These are phyloP conservation scores for Albizia julibrissin DNA, from an alignment of 306 rosid genomes.

Conservation along the genomic window DNA sequence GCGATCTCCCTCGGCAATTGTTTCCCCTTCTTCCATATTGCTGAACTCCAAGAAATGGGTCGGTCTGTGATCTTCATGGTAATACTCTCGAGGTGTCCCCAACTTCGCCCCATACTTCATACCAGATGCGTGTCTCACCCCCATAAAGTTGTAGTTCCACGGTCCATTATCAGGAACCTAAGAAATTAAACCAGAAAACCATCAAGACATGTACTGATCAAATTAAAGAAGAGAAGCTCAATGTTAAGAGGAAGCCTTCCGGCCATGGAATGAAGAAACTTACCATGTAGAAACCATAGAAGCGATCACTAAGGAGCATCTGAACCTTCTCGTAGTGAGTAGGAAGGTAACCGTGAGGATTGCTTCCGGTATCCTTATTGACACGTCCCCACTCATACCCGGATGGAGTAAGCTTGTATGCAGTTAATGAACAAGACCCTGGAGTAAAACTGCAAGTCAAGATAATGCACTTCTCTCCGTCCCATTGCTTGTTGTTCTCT, in stretches of 20 bases:
- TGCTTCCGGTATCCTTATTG: constrained; percentile 95
- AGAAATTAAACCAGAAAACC: constrained; percentile 17
- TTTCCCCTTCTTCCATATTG: constrained; percentile 91
- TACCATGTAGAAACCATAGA: constrained; percentile 99
- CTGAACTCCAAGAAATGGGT: constrained; percentile 96
- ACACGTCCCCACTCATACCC: constrained; percentile 99
- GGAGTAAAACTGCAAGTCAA: constrained; percentile 99
- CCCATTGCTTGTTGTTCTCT: constrained; percentile 99
- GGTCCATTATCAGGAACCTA: constrained; percentile 96
- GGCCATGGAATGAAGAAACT: background rate
- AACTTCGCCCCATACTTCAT: constrained; percentile 94
- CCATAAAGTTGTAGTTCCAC: constrained; percentile 99
- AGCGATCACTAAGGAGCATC: constrained; percentile 99
- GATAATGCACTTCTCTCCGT: constrained; percentile 89
- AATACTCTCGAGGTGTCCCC: constrained; percentile 87
- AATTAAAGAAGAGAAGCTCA: background rate
- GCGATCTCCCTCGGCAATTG: constrained; percentile 72
- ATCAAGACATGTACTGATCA: background rate
- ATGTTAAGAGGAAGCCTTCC: background rate
- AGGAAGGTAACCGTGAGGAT: constrained; percentile 98
- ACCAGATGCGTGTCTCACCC: constrained; percentile 88
- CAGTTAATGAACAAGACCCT: constrained; percentile 96
- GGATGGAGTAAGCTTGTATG: constrained; percentile 91
- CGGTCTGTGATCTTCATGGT: constrained; percentile 94
- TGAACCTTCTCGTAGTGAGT: constrained; percentile 99